Conservation (phyloP, 2,329 filamentous ascomycete species). For the Ophiostoma novo-ulmi region DNA sequence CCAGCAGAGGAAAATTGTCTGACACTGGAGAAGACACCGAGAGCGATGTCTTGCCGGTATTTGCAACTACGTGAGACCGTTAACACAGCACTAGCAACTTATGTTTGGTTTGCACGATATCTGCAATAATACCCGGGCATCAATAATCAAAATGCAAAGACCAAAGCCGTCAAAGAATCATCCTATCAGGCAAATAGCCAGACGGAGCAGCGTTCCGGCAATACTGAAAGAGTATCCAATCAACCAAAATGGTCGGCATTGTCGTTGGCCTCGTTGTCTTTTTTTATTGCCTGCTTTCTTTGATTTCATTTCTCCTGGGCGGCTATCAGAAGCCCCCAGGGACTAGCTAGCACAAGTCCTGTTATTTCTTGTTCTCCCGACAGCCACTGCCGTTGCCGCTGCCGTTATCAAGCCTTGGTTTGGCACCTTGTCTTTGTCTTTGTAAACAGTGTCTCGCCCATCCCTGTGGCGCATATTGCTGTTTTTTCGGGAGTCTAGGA, state of each 20-base stretch:
- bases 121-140: neutral
- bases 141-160: neutral
- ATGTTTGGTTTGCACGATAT: neutral
- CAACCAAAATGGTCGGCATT: neutral
- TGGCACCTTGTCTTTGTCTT: neutral
- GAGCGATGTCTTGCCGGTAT: no score
- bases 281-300: neutral
- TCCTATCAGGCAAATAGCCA: neutral
- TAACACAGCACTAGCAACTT: no score
- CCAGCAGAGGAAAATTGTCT: neutral
- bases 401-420: neutral
- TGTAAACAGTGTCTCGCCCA: neutral
- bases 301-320: neutral
- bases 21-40: neutral
- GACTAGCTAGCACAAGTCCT: neutral
- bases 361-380: slow-evolving; percentile 4
- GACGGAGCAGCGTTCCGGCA: neutral
- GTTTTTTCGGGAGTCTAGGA: neutral
- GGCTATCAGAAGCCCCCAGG: neutral
- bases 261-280: no score
- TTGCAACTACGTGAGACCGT: no score
- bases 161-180: neutral
- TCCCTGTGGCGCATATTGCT: neutral
- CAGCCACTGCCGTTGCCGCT: slow-evolving; percentile 3
- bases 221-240: neutral